Evolutionary conservation across 2,329 filamentous ascomycete genomes (phyloP), one percentile per base, ranked within the genome.

Genomic region (Cladosporium cucumerinum): DNA sequence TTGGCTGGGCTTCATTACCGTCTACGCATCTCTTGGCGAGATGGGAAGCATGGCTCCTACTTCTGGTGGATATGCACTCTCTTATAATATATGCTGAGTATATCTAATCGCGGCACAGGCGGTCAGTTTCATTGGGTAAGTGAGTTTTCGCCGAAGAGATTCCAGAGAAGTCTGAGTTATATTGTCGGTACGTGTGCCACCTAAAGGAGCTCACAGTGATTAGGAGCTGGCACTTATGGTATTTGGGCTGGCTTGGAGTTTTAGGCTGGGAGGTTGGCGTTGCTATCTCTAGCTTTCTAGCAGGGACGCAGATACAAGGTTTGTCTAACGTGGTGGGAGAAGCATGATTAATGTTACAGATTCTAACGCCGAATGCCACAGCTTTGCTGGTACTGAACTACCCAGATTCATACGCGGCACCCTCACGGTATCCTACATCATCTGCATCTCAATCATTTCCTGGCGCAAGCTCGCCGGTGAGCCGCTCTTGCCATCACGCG

Each of bases 111-210:
- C 23, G 26, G 32, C 48, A 66, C 67, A 21, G 72, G 72, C 14
- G 72, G 73, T 14, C 72, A 74, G 32, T 74, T 71, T 34, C 71
- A 74, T 65, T 73, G 72, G 74, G 71, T 74, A 23, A 69, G 65
- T 32, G 73, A 76, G 54, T 74, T 76, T 36, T 72, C 73, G 12
- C 73, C 73, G 3, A 68, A 68, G 7, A 21, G 66, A 26, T 73
- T 68, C 32, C 73, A 76, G 65, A 64, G 68, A 14, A 28, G 67
- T 12, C 34, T 72, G 54, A 70, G 66, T 39, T 71, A 70, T 49
- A 64, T 65, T 21, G 65, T 64, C 2, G 61, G 61, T 63, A n/a
- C n/a, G 52, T 39, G n/a, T 26, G n/a, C 8, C 39, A 21, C 12
- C 8, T 3, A 18, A 32, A n/a, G 18, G 12, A n/a, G 5, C 49